phyloP scores from a whole-genome alignment of 2,329 filamentous ascomycete genomes.

The Cordyceps militaris region DNA sequence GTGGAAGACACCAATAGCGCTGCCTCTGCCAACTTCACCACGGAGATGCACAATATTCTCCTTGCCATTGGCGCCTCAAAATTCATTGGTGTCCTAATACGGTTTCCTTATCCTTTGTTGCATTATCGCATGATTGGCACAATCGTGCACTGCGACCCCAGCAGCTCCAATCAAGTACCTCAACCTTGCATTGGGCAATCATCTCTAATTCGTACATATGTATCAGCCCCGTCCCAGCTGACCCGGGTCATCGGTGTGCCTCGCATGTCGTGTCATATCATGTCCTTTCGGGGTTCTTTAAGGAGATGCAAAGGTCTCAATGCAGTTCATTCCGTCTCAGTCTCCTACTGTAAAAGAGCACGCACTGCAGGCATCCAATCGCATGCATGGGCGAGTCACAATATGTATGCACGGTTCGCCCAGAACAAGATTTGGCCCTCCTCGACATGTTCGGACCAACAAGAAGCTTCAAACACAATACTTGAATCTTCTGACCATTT shows the following conservation, averaged over 20 bases:
- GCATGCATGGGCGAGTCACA: background rate
- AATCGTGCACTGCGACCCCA: background rate
- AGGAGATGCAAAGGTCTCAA: background rate
- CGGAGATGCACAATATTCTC: slow-evolving; percentile 2
- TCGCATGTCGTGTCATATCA: too few species aligned
- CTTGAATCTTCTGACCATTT: background rate
- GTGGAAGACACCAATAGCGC: slow-evolving; percentile 5
- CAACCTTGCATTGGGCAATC: too few species aligned
- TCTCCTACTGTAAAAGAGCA: background rate
- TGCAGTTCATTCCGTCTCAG: background rate
- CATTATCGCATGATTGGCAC: background rate
- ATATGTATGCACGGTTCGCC: background rate
- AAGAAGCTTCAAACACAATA: background rate
- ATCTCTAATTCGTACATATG: too few species aligned
- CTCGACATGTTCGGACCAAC: background rate
- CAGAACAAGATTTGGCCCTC: background rate
- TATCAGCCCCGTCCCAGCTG: too few species aligned
- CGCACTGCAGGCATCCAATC: background rate
- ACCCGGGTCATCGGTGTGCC: too few species aligned
- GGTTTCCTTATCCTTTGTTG: background rate
- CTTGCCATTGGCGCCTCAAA: background rate
- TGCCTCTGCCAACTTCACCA: background rate
- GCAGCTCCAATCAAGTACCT: background rate
- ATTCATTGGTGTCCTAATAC: background rate
- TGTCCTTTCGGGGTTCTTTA: too few species aligned